phyloP scores from a whole-genome alignment of 148 eudicot genomes.

The Hydrangea macrophylla region DNA sequence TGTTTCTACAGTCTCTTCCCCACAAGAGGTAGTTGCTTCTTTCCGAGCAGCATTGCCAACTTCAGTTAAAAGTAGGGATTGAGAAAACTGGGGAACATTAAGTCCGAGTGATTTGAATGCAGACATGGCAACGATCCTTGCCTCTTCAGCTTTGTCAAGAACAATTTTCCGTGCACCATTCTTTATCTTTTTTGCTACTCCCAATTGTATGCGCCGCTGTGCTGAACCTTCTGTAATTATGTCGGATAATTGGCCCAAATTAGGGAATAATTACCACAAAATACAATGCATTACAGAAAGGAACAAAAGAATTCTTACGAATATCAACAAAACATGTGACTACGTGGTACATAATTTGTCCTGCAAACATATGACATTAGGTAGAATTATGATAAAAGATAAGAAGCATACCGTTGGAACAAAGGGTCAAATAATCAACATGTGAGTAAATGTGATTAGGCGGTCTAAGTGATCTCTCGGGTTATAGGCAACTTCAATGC shows the following conservation, averaged over 20 bases:
- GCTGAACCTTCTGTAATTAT: slow-evolving; percentile 40
- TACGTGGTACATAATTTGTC: neutral
- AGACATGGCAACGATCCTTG: slow-evolving; percentile 85
- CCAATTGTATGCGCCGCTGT: slow-evolving; percentile 74
- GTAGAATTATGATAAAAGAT: neutral
- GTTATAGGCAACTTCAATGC: neutral
- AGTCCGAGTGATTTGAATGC: slow-evolving; percentile 96
- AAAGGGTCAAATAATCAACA: neutral
- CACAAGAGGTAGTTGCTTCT: slow-evolving; percentile 48
- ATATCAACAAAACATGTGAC: neutral
- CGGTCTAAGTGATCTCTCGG: too few species aligned
- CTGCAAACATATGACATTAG: neutral
- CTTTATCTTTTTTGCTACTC: slow-evolving; percentile 92
- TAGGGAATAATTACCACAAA: neutral
- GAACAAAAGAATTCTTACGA: neutral
- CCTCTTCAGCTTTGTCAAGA: slow-evolving; percentile 98
- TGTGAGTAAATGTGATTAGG: too few species aligned
- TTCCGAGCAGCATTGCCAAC: slow-evolving; percentile 23
- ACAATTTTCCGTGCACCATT: slow-evolving; percentile 93
- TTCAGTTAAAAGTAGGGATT: slow-evolving; percentile 35
- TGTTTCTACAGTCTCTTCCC: slow-evolving; percentile 33
- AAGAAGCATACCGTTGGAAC: neutral
- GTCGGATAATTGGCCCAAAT: slow-evolving; percentile 6
- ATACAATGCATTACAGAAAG: neutral
- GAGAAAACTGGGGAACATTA: slow-evolving; percentile 65